phyloP scores from a whole-genome alignment of 345 rosid species.

The Cardamine occulta region DNA sequence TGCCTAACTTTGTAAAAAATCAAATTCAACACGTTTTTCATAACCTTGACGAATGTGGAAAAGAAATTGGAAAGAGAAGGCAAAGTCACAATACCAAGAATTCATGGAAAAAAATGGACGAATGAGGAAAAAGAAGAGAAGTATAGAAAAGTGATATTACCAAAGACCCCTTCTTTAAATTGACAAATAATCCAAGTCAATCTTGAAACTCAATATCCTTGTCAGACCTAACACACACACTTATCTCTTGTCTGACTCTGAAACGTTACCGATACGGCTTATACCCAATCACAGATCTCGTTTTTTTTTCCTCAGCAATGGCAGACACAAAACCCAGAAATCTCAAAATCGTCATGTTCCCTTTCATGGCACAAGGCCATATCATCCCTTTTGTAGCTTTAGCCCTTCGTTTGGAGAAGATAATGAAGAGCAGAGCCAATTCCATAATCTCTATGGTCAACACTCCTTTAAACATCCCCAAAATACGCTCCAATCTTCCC shows the following conservation, averaged over 20 bases:
- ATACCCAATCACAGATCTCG: neutral
- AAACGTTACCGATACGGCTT: slow-evolving; percentile 4
- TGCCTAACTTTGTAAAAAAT: neutral
- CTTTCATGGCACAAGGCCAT: slow-evolving; percentile 89
- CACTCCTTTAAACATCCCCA: slow-evolving; percentile 66
- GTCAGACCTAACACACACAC: neutral
- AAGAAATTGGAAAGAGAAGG: neutral
- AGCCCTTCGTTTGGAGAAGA: slow-evolving; percentile 60
- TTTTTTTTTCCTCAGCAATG: neutral
- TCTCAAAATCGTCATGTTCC: slow-evolving; percentile 60
- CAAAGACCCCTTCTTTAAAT: neutral
- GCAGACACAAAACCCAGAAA: slow-evolving; percentile 23
- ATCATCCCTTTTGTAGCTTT: slow-evolving; percentile 74
- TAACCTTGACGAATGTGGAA: no score
- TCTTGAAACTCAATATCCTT: neutral
- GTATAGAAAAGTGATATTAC: neutral
- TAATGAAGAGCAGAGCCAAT: slow-evolving; percentile 15
- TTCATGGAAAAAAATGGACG: neutral
- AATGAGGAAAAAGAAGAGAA: neutral
- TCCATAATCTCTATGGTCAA: slow-evolving; percentile 50
- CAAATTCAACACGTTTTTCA: neutral
- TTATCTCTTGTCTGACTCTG: slow-evolving; percentile 16
- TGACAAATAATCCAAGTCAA: neutral
- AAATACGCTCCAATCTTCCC: slow-evolving; percentile 58
- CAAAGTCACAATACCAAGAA: neutral